Evolutionary conservation across 1,139 yeast genomes (phyloP), one percentile per base, ranked within the genome.

Genomic region (Taphrina wiesneri): DNA sequence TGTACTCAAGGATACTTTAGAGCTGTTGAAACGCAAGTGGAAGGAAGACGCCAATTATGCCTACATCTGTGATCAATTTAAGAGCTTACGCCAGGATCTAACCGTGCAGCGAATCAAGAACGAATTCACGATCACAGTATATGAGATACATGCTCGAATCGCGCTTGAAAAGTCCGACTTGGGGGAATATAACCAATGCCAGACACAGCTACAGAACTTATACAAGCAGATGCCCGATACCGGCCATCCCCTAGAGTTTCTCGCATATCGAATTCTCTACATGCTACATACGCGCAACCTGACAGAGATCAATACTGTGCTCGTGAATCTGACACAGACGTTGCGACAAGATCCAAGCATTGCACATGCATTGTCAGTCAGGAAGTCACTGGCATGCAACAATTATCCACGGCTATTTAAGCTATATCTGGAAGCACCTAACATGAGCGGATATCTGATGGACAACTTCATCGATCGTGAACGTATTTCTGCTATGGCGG

Each of bases 141-240:
- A 93, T 75, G 96, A 90, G 75, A 82, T 85, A 1, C 96, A 93
- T 75, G 96, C 96, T 5, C 83, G 91, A 60, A 80, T 92, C n/a
- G 96, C 98, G 0, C 81, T 93, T 47, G 88, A 86, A 71, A 69
- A 69, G 73, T 81, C 84, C 59, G 99, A 93, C 75, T 77, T 92
- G 71, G 98, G 98, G 5, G 99, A 93, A 74, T 92, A 88, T 76
- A 93, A 93, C 76, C 98, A 93, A 75, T 93, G 99, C 74, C 96
- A 89, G 74, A 86, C 96, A 19, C 91, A 91, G 73, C 77, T 92
- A 61, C 74, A 74, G 64, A 85, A 84, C 70, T 80, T 83, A 51
- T 67, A 67, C 41, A 30, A 25, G 17, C 65, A 47, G 30, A 46
- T 46, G n/a, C 47, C 57, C 11, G 60, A 51, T 2, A 74, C 73